These are phyloP conservation scores for Phoma sp. DNA, from an alignment of 2,329 filamentous ascomycete species.

Conservation along the genomic window DNA sequence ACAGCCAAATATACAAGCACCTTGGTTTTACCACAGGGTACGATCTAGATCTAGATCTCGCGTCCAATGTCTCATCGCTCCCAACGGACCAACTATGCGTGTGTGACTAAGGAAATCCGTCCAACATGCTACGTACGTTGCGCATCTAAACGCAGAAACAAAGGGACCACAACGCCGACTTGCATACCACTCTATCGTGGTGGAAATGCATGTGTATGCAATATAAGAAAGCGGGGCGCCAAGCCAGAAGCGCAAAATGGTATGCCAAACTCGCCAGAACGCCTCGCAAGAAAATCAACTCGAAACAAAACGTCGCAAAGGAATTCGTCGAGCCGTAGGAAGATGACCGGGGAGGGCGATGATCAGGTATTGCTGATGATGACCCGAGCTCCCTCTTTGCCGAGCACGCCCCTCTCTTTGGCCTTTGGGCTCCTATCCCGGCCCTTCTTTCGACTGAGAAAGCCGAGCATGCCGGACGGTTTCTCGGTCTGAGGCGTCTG, in stretches of 20 bases:
- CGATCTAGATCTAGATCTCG: neutral
- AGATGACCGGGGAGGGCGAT: neutral
- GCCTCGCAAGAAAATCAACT: constrained; percentile 35
- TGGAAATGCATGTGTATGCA: constrained; percentile 26
- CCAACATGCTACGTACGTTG: constrained; percentile 18
- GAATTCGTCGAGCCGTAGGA: constrained; percentile 38
- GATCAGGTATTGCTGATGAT: constrained; percentile 53
- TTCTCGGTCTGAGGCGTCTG: constrained; percentile 48
- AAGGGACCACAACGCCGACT: constrained; percentile 23
- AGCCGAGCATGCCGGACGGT: constrained; percentile 86
- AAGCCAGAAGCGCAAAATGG: constrained; percentile 24
- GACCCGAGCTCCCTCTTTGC: constrained; percentile 87
- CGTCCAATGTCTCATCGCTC: constrained; percentile 4
- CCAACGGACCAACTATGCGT: neutral
- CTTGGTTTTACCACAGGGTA: neutral
- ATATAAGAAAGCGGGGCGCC: constrained; percentile 18
- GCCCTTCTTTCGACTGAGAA: constrained; percentile 87
- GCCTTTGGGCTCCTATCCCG: constrained; percentile 92
- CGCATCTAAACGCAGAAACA: constrained; percentile 10
- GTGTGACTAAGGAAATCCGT: constrained; percentile 7
- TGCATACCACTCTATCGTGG: constrained; percentile 19
- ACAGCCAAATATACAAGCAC: constrained; percentile 18
- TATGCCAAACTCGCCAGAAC: constrained; percentile 34
- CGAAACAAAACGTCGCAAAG: constrained; percentile 30
- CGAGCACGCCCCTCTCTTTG: constrained; percentile 88